These are phyloP conservation scores for Sugiyamaella paludigena DNA, from an alignment of 1,139 yeast genomes.

Conservation along the genomic window DNA sequence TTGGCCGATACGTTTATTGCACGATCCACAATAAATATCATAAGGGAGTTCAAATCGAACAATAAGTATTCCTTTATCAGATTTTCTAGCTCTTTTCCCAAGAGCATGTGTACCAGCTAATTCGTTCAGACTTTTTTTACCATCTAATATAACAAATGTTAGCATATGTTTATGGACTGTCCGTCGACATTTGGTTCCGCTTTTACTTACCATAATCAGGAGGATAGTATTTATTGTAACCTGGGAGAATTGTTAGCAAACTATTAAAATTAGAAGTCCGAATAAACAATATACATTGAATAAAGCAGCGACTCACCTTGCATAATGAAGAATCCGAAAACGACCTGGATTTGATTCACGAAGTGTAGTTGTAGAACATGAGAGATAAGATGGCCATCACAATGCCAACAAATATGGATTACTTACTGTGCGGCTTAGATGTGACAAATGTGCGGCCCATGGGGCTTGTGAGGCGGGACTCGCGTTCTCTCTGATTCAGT, in stretches of 20 bases:
- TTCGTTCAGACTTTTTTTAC: constrained; percentile 32
- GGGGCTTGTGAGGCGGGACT: too few relatives aligned
- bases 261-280: too few relatives aligned
- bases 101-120: constrained; percentile 33
- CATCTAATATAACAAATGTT: constrained; percentile 25
- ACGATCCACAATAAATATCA: constrained; percentile 31
- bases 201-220: constrained; percentile 35
- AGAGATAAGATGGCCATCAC: too few relatives aligned
- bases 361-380: too few relatives aligned
- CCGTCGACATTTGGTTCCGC: neutral
- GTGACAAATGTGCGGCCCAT: too few relatives aligned
- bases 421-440: too few relatives aligned
- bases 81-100: constrained; percentile 31
- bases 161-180: neutral
- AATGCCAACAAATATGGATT: too few relatives aligned
- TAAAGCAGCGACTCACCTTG: too few relatives aligned
- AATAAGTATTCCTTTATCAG: constrained; percentile 29
- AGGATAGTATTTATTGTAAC: constrained; percentile 38
- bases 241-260: constrained; percentile 21
- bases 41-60: constrained; percentile 39
- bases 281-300: too few relatives aligned
- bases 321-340: too few relatives aligned
- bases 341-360: too few relatives aligned
- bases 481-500: too few relatives aligned
- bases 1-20: constrained; percentile 32